phyloP scores from a whole-genome alignment of 345 rosid species.

The Passiflora organensis region DNA sequence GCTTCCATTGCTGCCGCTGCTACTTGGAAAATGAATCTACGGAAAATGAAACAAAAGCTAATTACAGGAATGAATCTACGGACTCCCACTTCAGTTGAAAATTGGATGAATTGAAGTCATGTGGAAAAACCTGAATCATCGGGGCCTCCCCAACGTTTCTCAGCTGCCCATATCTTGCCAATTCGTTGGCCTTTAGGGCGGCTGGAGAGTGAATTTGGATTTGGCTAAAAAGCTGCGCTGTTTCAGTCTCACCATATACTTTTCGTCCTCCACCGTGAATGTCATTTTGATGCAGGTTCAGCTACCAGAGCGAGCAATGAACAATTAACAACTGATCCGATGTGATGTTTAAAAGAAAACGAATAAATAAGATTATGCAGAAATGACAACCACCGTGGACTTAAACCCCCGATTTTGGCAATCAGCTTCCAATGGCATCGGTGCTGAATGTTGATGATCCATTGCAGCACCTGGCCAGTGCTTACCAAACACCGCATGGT shows the following conservation, averaged over 20 bases:
- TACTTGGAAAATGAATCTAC: slow-evolving; percentile 38
- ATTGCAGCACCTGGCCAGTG: slow-evolving; percentile 17
- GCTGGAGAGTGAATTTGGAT: slow-evolving; percentile 47
- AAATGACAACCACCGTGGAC: slow-evolving; percentile 30
- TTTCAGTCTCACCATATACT: slow-evolving; percentile 40
- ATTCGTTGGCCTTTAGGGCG: slow-evolving; percentile 21
- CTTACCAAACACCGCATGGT: slow-evolving; percentile 12
- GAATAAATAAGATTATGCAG: not conserved
- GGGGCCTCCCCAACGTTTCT: slow-evolving; percentile 31
- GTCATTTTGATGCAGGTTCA: slow-evolving; percentile 19
- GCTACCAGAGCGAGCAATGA: not conserved
- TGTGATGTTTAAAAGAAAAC: too few species aligned
- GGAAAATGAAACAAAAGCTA: not conserved
- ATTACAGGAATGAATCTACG: too few species aligned
- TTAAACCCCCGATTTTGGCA: slow-evolving; percentile 41
- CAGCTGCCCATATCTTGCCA: slow-evolving; percentile 35
- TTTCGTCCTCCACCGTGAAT: slow-evolving; percentile 19
- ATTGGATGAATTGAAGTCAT: slow-evolving; percentile 16
- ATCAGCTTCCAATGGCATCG: slow-evolving; percentile 27
- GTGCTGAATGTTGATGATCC: slow-evolving; percentile 28
- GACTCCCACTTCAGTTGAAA: too few species aligned
- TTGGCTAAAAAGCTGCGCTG: slow-evolving; percentile 51
- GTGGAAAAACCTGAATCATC: slow-evolving; percentile 37
- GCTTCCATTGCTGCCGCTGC: slow-evolving; percentile 58
- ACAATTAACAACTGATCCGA: too few species aligned